Percentiles rank a stretch among this genome's conserved stretches.
Evolutionary conservation across 2,329 filamentous ascomycete genomes (phyloP).

Genomic region (Nemania serpens): DNA sequence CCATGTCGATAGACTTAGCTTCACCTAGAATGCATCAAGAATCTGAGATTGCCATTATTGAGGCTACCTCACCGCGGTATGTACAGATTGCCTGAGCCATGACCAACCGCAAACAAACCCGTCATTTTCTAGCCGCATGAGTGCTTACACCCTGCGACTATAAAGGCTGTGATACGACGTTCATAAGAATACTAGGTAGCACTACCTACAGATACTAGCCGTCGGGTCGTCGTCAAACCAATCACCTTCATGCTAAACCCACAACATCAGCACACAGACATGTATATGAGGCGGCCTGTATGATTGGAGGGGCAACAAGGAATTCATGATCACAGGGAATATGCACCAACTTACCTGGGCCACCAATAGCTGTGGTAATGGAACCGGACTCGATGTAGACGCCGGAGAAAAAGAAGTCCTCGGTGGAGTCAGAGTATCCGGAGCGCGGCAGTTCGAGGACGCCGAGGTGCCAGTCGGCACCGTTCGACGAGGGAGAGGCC

Average conservation of each 20-base stretch:
- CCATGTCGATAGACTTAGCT: neutral
- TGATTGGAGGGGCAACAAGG: neutral
- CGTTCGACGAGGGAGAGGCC: constrained; percentile 66
- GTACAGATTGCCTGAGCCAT: neutral
- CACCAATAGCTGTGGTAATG: constrained; percentile 44
- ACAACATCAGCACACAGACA: constrained; percentile 1
- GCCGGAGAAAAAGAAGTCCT: constrained; percentile 76
- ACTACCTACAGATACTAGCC: neutral
- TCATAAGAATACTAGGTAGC: neutral
- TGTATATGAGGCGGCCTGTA: neutral
- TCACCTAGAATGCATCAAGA: neutral
- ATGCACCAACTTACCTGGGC: constrained; percentile 31
- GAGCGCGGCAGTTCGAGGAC: constrained; percentile 67
- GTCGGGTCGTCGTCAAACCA: neutral
- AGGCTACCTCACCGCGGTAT: neutral
- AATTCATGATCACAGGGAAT: neutral
- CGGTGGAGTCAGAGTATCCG: constrained; percentile 58
- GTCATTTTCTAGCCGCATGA: neutral
- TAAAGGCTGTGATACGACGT: neutral
- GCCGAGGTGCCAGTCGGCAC: constrained; percentile 74
- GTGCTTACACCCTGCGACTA: neutral
- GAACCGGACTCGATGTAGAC: constrained; percentile 69
- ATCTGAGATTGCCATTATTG: neutral
- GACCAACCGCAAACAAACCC: neutral
- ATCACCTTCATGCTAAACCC: constrained; percentile 4